Evolutionary conservation across 305 asterid genomes (phyloP), one percentile per base, ranked within the genome.

Genomic region (Fraxinus albicans): DNA sequence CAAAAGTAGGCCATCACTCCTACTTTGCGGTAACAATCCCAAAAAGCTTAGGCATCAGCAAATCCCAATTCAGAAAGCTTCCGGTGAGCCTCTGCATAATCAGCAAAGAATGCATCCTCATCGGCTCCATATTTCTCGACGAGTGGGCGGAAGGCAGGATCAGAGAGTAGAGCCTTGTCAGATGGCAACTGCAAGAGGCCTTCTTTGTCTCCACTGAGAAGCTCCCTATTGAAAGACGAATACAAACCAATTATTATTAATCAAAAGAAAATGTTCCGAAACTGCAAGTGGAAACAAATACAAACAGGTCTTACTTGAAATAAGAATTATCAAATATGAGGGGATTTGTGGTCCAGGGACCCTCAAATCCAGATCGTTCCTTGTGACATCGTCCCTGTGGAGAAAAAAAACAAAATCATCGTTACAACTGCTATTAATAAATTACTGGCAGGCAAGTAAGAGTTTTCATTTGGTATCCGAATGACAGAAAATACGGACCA

Each of bases 341-440:
- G 25, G 98, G 99, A 87, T 92, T 95, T 8, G 80, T 0, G 21
- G 99, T 95, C 99, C 99, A 95, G n/a, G 97, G 85, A 42, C 99
- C 99, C 92, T 95, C 99, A 50, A 95, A 95, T 78, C 99, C 99
- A 83, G 99, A 95, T 31, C 99, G 94, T 58, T 95, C 99, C 91
- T 89, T 90, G 93, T 95, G 99, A 93, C 95, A 91, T 83, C 97
- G 89, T 82, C 99, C 99, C 99, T 95, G 86, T 31, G 55, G 0
- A 0, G 31, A 29, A 29, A 29, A 72, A 73, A 77, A 8, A 23
- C n/a, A 55, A 55, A 12, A n/a, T 17, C 19, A 55, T 9, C n/a
- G 13, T 44, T 0, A 42, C 60, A 25, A 50, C 4, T 21, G 10
- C 15, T 12, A 36, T 12, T 23, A 33, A 42, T 29, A 40, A 50